Conservation (phyloP, 495 filamentous ascomycete species). For the Delitschia confertaspora region DNA sequence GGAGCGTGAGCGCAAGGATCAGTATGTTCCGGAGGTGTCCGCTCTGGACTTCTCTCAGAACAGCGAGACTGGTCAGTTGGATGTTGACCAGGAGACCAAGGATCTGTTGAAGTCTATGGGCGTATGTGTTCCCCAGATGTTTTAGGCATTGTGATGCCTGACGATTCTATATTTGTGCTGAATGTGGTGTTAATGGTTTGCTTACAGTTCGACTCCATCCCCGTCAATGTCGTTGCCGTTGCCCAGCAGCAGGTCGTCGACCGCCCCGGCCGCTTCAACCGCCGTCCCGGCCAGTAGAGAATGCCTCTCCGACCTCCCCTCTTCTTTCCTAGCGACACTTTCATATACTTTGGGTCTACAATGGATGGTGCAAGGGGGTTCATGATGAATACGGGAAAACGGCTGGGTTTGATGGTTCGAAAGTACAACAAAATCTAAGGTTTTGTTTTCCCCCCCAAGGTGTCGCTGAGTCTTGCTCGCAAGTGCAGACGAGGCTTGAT, state of each 20-base stretch:
- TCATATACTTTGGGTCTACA: constrained; percentile 32
- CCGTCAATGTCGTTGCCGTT: constrained; percentile 86
- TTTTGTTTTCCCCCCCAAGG: constrained; percentile 55
- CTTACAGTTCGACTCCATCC: constrained; percentile 84
- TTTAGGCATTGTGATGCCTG: background rate
- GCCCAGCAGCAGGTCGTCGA: constrained; percentile 77
- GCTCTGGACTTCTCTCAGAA: constrained; percentile 93
- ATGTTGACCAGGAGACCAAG: constrained; percentile 95
- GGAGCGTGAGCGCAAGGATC: constrained; percentile 99
- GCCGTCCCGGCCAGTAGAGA: constrained; percentile 40
- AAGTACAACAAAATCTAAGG: constrained; percentile 2
- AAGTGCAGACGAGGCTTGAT: constrained; percentile 73
- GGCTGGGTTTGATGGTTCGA: background rate
- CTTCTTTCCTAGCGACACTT: constrained; percentile 24
- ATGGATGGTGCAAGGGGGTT: constrained; percentile 16
- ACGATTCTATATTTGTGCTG: constrained; percentile 5
- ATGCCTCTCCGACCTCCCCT: constrained; percentile 29
- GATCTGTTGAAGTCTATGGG: constrained; percentile 95
- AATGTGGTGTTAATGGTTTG: no score
- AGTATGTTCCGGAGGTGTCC: constrained; percentile 98
- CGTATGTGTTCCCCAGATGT: constrained; percentile 52
- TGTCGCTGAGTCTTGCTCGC: constrained; percentile 69
- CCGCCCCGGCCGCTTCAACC: constrained; percentile 60
- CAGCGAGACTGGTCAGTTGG: constrained; percentile 82
- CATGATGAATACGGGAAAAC: background rate